phyloP scores from a whole-genome alignment of 768 basidiomycete genomes.

The Termitomyces sp. region DNA sequence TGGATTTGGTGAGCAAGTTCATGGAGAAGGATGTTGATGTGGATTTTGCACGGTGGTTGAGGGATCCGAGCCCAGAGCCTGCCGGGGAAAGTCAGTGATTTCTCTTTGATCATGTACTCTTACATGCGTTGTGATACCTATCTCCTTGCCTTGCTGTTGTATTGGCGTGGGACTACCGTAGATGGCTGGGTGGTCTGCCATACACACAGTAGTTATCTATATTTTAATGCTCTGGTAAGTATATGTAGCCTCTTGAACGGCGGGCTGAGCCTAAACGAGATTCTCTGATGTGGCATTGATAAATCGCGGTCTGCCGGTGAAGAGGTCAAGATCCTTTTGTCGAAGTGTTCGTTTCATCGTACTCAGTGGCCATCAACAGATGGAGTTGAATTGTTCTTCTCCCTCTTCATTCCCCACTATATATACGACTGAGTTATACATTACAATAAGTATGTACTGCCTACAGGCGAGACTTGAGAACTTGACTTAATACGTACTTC shows the following conservation, averaged over 20 bases:
- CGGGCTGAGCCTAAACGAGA: too few species aligned
- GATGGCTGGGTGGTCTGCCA: too few species aligned
- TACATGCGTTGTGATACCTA: not conserved
- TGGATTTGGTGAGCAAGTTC: constrained; percentile 49
- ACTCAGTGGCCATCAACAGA: too few species aligned
- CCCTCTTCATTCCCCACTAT: not conserved
- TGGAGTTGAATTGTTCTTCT: not conserved
- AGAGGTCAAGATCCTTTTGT: too few species aligned
- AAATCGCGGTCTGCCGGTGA: too few species aligned
- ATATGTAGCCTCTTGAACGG: too few species aligned
- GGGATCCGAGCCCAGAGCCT: constrained; percentile 29
- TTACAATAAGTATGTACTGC: not conserved
- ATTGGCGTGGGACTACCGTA: not conserved
- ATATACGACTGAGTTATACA: not conserved
- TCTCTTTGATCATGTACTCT: not conserved
- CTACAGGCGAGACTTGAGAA: not conserved
- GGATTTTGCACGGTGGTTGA: constrained; percentile 52
- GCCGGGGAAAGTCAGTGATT: constrained; percentile 17
- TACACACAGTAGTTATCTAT: too few species aligned
- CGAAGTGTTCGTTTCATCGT: too few species aligned
- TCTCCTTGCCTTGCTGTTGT: not conserved
- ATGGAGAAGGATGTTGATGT: constrained; percentile 59
- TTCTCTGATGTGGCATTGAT: too few species aligned
- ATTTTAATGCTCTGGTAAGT: too few species aligned
- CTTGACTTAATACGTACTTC: constrained; percentile 4